Evolutionary conservation across 768 basidiomycete genomes (phyloP).

Genomic region (Russula sp.): DNA sequence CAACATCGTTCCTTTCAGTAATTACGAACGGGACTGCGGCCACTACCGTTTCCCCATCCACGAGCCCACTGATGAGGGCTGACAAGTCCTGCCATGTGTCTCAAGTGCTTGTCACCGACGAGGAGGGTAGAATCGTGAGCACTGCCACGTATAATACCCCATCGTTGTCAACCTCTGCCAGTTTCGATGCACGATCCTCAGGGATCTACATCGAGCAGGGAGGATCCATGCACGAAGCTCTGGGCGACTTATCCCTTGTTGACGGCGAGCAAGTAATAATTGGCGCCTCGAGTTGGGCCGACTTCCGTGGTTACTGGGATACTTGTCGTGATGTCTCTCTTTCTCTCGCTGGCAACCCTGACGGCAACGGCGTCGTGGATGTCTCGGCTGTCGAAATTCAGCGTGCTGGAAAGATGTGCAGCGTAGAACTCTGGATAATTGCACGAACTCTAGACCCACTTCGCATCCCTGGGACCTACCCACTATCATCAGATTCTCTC

Average conservation of each 20-base stretch:
- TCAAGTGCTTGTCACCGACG: conserved; percentile 10
- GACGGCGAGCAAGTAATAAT: conserved; percentile 5
- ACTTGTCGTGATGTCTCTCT: not conserved
- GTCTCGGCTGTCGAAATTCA: conserved; percentile 5
- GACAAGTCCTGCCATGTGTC: not conserved
- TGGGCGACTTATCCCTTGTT: not conserved
- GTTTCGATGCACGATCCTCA: not conserved
- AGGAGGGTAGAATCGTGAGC: not conserved
- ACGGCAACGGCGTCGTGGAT: not conserved
- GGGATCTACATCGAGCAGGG: conserved; percentile 2
- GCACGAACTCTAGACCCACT: not conserved
- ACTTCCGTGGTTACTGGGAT: conserved; percentile 7
- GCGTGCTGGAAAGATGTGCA: not conserved
- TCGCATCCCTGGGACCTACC: conserved; percentile 18
- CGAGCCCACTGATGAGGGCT: not conserved
- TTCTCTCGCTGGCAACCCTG: not conserved
- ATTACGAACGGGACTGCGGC: conserved; percentile 9
- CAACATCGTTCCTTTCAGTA: conserved; percentile 8
- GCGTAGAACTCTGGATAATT: conserved; percentile 9
- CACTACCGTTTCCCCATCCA: conserved; percentile 15
- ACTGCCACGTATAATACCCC: not conserved
- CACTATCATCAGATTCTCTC: not conserved
- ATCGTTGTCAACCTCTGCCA: not conserved
- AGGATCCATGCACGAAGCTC: not conserved
- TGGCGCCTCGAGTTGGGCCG: conserved; percentile 4